Percentiles rank a stretch among this genome's conserved stretches.
phyloP scores from a whole-genome alignment of 176 grass and related monocot genomes.

The Oryza longistaminata region DNA sequence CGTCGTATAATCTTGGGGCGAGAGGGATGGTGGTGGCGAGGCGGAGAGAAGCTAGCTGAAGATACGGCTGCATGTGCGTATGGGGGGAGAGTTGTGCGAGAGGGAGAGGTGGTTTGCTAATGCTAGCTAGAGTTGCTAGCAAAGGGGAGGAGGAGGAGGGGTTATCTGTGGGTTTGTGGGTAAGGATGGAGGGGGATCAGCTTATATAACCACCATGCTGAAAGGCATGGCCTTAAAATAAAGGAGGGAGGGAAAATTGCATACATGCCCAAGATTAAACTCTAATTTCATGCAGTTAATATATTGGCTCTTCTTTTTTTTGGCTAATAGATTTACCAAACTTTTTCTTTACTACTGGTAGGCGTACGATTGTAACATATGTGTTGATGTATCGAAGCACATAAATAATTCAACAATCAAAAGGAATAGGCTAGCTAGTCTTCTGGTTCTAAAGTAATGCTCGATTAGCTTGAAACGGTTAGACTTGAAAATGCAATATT shows the following conservation, averaged over 20 bases:
- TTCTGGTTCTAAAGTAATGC: too few species aligned
- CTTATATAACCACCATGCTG: conserved; percentile 46
- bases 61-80: conserved; percentile 53
- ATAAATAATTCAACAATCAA: background rate
- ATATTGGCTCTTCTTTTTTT: background rate
- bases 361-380: background rate
- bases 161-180: conserved; percentile 52
- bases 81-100: background rate
- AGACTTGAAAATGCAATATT: too few species aligned
- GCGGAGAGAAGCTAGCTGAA: conserved; percentile 48
- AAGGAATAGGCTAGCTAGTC: background rate
- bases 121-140: background rate
- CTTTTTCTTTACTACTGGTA: background rate
- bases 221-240: background rate
- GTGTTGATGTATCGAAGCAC: background rate
- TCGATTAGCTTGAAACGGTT: too few species aligned
- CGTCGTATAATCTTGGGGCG: conserved; percentile 20
- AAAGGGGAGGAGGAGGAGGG: background rate
- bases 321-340: background rate
- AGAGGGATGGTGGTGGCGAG: conserved; percentile 41
- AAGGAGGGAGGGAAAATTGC: background rate
- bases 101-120: background rate
- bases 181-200: background rate
- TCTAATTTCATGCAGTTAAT: background rate
- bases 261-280: background rate